Evolutionary conservation across 176 grass and related monocot genomes (phyloP).

Genomic region (Aegilops bicornis): DNA sequence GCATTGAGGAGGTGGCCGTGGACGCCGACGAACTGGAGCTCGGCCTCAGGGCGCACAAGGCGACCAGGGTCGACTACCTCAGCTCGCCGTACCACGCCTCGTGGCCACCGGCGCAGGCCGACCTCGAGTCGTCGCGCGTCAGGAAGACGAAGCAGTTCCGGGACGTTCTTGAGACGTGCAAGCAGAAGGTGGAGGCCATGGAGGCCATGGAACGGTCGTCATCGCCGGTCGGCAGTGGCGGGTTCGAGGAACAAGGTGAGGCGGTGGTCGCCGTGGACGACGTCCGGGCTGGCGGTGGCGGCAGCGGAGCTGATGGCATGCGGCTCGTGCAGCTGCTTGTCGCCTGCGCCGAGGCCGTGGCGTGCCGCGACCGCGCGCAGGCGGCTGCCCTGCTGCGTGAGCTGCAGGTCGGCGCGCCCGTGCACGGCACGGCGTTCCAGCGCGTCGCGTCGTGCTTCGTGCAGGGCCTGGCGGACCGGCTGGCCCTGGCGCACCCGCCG

Average conservation of each 20-base stretch:
- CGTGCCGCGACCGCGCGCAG: constrained; percentile 70
- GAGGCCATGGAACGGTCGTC: constrained; percentile 36
- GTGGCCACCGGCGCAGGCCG: constrained; percentile 24
- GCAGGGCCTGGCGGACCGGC: constrained; percentile 60
- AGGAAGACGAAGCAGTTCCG: constrained; percentile 43
- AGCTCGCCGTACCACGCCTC: constrained; percentile 37
- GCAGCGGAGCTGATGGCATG: constrained; percentile 41
- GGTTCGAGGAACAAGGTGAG: background rate
- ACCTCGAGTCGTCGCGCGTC: constrained; percentile 27
- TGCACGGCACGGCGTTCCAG: constrained; percentile 72
- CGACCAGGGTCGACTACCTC: constrained; percentile 36
- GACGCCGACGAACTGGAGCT: constrained; percentile 36
- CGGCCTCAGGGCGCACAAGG: constrained; percentile 22
- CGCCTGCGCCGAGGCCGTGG: constrained; percentile 74
- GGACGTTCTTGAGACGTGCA: constrained; percentile 53
- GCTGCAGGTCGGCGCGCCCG: constrained; percentile 47
- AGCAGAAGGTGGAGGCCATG: constrained; percentile 63
- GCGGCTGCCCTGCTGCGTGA: constrained; percentile 48
- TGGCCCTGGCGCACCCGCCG: constrained; percentile 53
- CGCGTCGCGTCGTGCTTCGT: constrained; percentile 76
- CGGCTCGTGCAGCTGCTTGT: constrained; percentile 65
- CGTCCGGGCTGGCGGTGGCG: background rate
- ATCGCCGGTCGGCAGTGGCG: background rate
- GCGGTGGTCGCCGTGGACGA: background rate
- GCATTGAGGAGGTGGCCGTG: constrained; percentile 25